Evolutionary conservation across 441 rosid species (phyloP).

Genomic region (Hura crepitans): DNA sequence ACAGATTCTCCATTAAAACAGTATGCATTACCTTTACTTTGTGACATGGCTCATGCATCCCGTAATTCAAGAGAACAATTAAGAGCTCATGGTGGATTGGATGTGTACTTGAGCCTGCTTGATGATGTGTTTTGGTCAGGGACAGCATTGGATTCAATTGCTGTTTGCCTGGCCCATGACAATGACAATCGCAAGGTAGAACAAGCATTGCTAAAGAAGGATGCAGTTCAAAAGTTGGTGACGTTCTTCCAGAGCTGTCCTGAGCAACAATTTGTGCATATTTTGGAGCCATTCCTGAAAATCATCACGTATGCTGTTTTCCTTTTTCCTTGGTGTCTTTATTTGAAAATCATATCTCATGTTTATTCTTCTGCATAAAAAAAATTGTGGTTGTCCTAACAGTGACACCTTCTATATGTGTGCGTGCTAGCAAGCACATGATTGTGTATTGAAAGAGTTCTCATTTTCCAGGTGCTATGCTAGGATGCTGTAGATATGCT

Average conservation of each 20-base stretch:
- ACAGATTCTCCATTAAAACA: constrained; percentile 77
- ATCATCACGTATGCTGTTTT: constrained; percentile 63
- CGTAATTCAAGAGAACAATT: constrained; percentile 97
- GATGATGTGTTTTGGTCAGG: constrained; percentile 85
- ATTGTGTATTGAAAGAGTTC: neutral
- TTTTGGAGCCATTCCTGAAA: constrained; percentile 96
- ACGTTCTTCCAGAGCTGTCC: constrained; percentile 89
- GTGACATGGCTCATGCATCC: constrained; percentile 99
- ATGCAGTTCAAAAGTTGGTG: constrained; percentile 82
- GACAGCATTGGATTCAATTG: constrained; percentile 92
- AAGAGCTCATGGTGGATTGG: constrained; percentile 93
- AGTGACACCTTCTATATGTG: neutral
- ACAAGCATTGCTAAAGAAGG: constrained; percentile 82
- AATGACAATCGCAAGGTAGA: constrained; percentile 92
- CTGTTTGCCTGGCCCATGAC: constrained; percentile 97
- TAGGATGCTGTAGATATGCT: neutral
- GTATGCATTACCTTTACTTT: constrained; percentile 77
- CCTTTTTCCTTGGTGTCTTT: neutral
- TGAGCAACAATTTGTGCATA: constrained; percentile 88
- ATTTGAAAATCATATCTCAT: neutral
- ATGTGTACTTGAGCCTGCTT: constrained; percentile 87
- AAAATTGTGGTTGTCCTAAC: neutral
- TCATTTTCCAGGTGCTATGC: neutral
- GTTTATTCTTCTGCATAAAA: neutral
- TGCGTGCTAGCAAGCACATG: neutral